These are phyloP conservation scores for Murraya paniculata DNA, from an alignment of 345 rosid genomes.

Conservation along the genomic window DNA sequence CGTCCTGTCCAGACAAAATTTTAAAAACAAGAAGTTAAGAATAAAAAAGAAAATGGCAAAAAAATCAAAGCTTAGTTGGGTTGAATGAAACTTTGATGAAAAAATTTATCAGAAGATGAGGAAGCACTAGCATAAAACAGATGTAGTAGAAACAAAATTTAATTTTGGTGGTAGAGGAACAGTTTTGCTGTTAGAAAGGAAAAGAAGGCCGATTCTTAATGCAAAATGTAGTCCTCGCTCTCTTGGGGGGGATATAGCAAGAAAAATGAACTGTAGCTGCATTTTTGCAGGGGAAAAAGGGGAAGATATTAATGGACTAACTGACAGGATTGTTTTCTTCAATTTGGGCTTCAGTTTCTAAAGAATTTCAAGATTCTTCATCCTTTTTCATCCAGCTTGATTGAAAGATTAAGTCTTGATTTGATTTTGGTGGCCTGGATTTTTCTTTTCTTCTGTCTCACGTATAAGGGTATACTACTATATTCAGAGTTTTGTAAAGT, in stretches of 20 bases:
- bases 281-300: not conserved
- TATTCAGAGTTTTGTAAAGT: too few relatives aligned
- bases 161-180: not conserved
- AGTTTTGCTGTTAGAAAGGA: not conserved
- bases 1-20: conserved; percentile 49
- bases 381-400: too few relatives aligned
- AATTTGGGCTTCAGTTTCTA: too few relatives aligned
- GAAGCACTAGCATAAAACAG: not conserved
- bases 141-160: not conserved
- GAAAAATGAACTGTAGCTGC: not conserved
- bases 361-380: too few relatives aligned
- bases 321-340: not conserved
- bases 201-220: not conserved
- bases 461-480: too few relatives aligned
- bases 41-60: not conserved
- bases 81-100: not conserved
- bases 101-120: too few relatives aligned
- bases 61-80: not conserved
- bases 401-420: too few relatives aligned
- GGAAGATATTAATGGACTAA: not conserved
- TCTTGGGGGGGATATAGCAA: not conserved
- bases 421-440: too few relatives aligned
- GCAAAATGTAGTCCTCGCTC: not conserved
- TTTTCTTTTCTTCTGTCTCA: too few relatives aligned
- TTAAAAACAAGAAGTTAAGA: conserved; percentile 7